phyloP scores from a whole-genome alignment of 176 grass and related monocot species.

The Luzula sylvatica region DNA sequence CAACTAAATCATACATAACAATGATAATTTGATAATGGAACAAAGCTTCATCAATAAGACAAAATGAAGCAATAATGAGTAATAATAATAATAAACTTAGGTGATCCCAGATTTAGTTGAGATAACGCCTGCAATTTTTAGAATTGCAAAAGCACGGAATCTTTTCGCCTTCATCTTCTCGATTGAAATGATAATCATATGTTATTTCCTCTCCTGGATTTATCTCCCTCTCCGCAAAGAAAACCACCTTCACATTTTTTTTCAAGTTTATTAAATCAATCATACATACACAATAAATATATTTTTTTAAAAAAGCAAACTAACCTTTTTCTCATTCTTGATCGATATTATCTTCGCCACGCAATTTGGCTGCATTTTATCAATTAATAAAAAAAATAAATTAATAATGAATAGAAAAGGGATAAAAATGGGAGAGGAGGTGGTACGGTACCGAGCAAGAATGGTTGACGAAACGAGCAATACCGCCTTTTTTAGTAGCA shows the following conservation, averaged over 20 bases:
- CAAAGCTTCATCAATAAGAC: too few relatives aligned
- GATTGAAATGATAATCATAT: conserved; percentile 92
- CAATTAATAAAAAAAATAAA: neutral
- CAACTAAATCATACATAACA: too few relatives aligned
- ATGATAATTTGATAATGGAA: too few relatives aligned
- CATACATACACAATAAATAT: too few relatives aligned
- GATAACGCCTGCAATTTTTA: conserved; percentile 60
- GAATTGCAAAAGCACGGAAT: conserved; percentile 89
- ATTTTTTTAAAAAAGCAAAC: neutral
- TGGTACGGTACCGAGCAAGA: conserved; percentile 51
- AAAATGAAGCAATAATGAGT: neutral
- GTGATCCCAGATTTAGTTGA: conserved; percentile 53
- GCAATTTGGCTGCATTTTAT: conserved; percentile 66
- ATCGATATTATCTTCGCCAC: conserved; percentile 83
- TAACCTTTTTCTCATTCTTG: conserved; percentile 79
- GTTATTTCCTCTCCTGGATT: conserved; percentile 91
- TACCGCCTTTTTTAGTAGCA: conserved; percentile 83
- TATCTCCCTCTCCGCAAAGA: conserved; percentile 85
- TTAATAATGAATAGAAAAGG: conserved; percentile 3
- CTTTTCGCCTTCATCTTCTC: conserved; percentile 78
- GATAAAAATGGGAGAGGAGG: neutral
- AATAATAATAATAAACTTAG: neutral
- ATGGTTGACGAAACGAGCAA: conserved; percentile 93
- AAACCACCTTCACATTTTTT: conserved; percentile 52
- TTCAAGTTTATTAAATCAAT: too few relatives aligned